Evolutionary conservation across 768 basidiomycete species (phyloP), one percentile per base, ranked within the genome.

Genomic region (Rhizopogon salebrosus): DNA sequence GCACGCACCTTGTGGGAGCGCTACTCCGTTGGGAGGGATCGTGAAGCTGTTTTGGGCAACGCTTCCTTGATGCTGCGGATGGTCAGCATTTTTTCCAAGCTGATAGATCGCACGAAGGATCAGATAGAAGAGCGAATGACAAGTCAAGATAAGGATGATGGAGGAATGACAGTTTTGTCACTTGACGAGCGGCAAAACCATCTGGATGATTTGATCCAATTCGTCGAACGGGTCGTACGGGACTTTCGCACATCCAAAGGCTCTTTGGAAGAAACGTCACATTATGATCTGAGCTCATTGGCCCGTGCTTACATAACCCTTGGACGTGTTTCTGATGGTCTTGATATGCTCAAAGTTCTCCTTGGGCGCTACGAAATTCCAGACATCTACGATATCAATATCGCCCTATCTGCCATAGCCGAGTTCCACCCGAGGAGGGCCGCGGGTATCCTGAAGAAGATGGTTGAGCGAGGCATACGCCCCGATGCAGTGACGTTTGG

Each of bases 341-440:
- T 85, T 51, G 59, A 65, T 9, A 67, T 73, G 22, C 69, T 89
- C 59, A 70, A 69, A 48, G 52, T 75, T 51, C 61, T 87, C 35
- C 62, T 80, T 37, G 57, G 64, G 22, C 79, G 81, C 45, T 66
- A 62, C 51, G 78, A 84, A 62, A 60, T 76, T 48, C 84, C 84
- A 14, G 85, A 89, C 64, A 57, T 76, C 36, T 70, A 80, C 61
- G 87, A 89, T 60, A 69, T 86, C 46, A 87, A 87, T 59, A 78
- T 89, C 45, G 76, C 75, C 37, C 72, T 89, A 51, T 71, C 73
- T 3, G 78, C 75, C 9, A 64, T 87, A 48, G 78, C 84, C 24
- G 69, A 73, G 53, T 64, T 75, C 55, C 68, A 77, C 39, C 78
- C 84, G 20, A 66, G 67, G 10, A 60, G 60, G 14, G 87, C 82